A percentile compares a stretch with the other conserved stretches of the same genome.
Evolutionary conservation across 2,329 filamentous ascomycete genomes (phyloP).

Genomic region (Cladosporium sp.): DNA sequence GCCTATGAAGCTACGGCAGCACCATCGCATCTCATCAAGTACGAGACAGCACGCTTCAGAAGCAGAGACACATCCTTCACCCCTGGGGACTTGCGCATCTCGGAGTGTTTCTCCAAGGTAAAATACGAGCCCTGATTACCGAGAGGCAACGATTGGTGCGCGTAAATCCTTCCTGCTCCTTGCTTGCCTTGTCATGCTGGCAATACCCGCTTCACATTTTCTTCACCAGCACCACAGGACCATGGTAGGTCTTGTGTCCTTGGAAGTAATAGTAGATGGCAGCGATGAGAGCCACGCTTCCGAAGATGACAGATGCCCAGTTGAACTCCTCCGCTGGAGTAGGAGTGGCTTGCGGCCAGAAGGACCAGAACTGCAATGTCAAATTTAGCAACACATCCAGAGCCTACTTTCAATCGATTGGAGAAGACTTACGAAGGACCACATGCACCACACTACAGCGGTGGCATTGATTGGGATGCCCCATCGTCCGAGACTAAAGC

Average conservation of each 20-base stretch:
- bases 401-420: too few relatives aligned
- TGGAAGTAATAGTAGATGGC: constrained; percentile 15
- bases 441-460: constrained; percentile 18
- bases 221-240: constrained; percentile 17
- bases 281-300: constrained; percentile 12
- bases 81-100: too few relatives aligned
- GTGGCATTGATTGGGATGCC: constrained; percentile 20
- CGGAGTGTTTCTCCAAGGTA: too few relatives aligned
- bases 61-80: too few relatives aligned
- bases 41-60: too few relatives aligned
- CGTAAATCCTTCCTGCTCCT: too few relatives aligned
- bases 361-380: constrained; percentile 1
- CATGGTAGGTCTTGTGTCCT: constrained; percentile 16
- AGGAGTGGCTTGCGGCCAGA: constrained; percentile 15
- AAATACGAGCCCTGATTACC: too few relatives aligned
- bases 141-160: too few relatives aligned
- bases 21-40: too few relatives aligned
- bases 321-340: constrained; percentile 18
- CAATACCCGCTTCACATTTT: too few relatives aligned
- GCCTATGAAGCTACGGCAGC: too few relatives aligned
- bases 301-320: constrained; percentile 20
- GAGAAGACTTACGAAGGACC: constrained; percentile 16
- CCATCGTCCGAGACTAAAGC: constrained; percentile 15
- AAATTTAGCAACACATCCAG: neutral
- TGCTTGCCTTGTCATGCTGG: too few relatives aligned